Base-by-base conservation (phyloP, 192 early-diverging fungal species). In the Podila horticola region DNA sequence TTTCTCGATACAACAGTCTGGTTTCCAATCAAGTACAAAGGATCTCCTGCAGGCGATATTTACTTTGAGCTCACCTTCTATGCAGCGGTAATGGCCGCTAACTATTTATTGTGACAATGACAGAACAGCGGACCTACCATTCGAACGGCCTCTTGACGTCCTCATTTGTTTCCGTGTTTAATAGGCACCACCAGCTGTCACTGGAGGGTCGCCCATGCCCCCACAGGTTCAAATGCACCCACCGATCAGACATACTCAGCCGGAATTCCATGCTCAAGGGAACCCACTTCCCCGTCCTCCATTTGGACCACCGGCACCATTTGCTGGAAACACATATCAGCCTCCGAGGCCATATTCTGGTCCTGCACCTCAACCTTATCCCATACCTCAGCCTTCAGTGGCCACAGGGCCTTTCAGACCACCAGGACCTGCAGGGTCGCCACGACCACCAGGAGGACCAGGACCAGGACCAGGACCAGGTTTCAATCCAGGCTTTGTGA, bases 21-120 rank as follows among this genome's bases (percentile, higher is more conserved):
- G 87, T 86, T 83, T 50, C 74, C 71, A 20, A 82, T 87, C 34
- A 71, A 71, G 19, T 82, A 83, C 64, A 86, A 84, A 62, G 81
- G 83, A 30, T 45, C 74, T 3, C 36, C 34, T 24, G 84, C 87
- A 10, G 87, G 87, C n/a, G 83, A 89, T 38, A 75, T 89, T 29
- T 89, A 87, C 61, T 74, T 89, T 22, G 87, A 89, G 55, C 36
- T 89, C 50, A 89, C 87, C 15, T 89, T 86, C 45, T 89, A 89
- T 65, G 74, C 85, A 4, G 74, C 84, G 30, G 86, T 85, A 50
- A 52, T 28, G 4, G 30, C 11, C 15, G 62, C n/a, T 22, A 24
- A 29, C 11, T 26, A 17, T 17, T 45, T 36, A 36, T 36, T 36
- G 31, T 31, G 31, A 31, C 5, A 31, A 4, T 31, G 31, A 31